phyloP scores from a whole-genome alignment of 441 rosid genomes.

The Erysimum cheiri region DNA sequence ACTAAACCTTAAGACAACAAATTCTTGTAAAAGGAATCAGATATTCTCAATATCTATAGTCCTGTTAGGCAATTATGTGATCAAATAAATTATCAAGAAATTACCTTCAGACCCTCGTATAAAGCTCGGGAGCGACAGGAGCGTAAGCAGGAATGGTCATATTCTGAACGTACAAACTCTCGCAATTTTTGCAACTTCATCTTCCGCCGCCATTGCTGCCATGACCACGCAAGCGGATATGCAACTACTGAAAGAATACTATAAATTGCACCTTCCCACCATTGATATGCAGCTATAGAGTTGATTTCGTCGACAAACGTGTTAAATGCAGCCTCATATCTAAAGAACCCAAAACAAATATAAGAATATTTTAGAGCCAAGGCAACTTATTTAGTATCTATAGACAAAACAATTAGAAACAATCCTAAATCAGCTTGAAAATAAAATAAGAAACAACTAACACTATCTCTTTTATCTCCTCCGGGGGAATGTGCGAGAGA shows the following conservation, averaged over 20 bases:
- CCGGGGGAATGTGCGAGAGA: slow-evolving; percentile 96
- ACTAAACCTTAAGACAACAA: slow-evolving; percentile 16
- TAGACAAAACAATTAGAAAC: slow-evolving; percentile 32
- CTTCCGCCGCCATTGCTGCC: slow-evolving; percentile 99
- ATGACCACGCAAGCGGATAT: slow-evolving; percentile 97
- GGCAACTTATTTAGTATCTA: slow-evolving; percentile 20
- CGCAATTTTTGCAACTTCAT: slow-evolving; percentile 89
- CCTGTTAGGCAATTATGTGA: slow-evolving; percentile 24
- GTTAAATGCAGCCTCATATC: slow-evolving; percentile 96
- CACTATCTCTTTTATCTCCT: slow-evolving; percentile 97
- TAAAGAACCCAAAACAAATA: slow-evolving; percentile 51
- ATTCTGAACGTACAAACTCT: slow-evolving; percentile 98
- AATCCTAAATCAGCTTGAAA: slow-evolving; percentile 19
- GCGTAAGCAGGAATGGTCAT: slow-evolving; percentile 98
- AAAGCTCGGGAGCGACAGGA: slow-evolving; percentile 99
- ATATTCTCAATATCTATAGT: slow-evolving; percentile 23
- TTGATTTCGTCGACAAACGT: slow-evolving; percentile 96
- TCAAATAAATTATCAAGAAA: slow-evolving; percentile 23
- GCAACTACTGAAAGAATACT: slow-evolving; percentile 83
- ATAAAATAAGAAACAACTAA: slow-evolving; percentile 51
- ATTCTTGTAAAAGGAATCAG: slow-evolving; percentile 20
- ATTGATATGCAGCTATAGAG: slow-evolving; percentile 93
- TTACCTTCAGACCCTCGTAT: slow-evolving; percentile 98
- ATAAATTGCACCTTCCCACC: slow-evolving; percentile 99
- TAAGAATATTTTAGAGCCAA: slow-evolving; percentile 34